A percentile compares a stretch with the other conserved stretches of the same genome.
Conservation (phyloP, 2,329 filamentous ascomycete genomes). For the Leptodontidium sp. region DNA sequence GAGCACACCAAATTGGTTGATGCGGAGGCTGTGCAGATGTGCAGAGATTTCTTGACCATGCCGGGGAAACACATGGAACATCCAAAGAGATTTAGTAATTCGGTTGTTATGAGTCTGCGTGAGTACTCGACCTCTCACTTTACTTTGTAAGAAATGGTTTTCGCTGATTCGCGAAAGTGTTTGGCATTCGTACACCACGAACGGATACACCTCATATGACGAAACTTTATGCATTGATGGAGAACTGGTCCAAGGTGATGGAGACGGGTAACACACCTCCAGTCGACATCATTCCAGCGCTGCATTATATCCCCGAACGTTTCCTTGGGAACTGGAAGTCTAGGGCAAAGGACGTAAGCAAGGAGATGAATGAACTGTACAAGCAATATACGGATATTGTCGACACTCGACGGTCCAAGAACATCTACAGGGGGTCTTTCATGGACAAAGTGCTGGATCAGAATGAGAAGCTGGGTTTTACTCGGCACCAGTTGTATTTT, state of each 20-base stretch:
- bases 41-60: conserved; percentile 52
- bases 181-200: conserved; percentile 47
- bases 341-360: conserved; percentile 48
- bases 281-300: conserved; percentile 55
- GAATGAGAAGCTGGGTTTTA: conserved; percentile 45
- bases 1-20: conserved; percentile 53
- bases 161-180: conserved; percentile 40
- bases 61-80: conserved; percentile 57
- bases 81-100: conserved; percentile 58
- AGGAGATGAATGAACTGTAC: conserved; percentile 54
- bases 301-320: conserved; percentile 53
- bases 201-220: conserved; percentile 49
- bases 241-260: conserved; percentile 53
- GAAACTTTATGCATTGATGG: conserved; percentile 53
- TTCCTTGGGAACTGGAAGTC: conserved; percentile 52
- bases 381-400: conserved; percentile 45
- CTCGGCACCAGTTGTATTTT: conserved; percentile 50
- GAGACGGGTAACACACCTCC: conserved; percentile 58
- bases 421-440: conserved; percentile 45
- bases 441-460: conserved; percentile 54
- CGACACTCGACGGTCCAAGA: conserved; percentile 44
- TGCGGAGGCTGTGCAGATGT: conserved; percentile 58
- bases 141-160: background rate
- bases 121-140: conserved; percentile 20
- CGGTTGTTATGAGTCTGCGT: conserved; percentile 54